phyloP scores from a whole-genome alignment of 495 filamentous ascomycete genomes.

The Acidiella bohemica region DNA sequence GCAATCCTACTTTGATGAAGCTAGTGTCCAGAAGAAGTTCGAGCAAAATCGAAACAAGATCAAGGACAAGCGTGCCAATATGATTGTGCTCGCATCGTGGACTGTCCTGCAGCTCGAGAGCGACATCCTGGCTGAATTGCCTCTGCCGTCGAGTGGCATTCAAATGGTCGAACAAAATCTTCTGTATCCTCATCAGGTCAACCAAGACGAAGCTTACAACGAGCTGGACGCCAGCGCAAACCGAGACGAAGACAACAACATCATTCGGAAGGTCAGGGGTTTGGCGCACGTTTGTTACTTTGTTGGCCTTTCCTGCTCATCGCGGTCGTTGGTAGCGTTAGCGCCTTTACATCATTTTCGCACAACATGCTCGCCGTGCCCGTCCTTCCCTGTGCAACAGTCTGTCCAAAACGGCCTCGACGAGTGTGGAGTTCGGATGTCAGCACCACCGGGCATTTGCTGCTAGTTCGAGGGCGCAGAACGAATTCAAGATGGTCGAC shows the following conservation, averaged over 20 bases:
- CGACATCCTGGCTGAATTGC: slow-evolving; percentile 83
- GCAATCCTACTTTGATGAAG: slow-evolving; percentile 20
- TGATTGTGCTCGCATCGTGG: slow-evolving; percentile 59
- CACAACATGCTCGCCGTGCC: too few relatives aligned
- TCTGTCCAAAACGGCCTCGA: too few relatives aligned
- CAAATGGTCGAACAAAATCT: slow-evolving; percentile 30
- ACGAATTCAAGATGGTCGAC: too few relatives aligned
- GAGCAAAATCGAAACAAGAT: slow-evolving; percentile 3
- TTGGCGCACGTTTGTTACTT: too few relatives aligned
- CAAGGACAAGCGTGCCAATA: slow-evolving; percentile 11
- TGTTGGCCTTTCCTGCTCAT: too few relatives aligned
- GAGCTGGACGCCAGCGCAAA: background rate
- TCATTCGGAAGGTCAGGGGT: too few relatives aligned
- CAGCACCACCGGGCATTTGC: too few relatives aligned
- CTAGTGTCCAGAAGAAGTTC: slow-evolving; percentile 3
- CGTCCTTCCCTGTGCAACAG: too few relatives aligned
- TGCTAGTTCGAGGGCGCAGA: too few relatives aligned
- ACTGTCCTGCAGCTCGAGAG: slow-evolving; percentile 90
- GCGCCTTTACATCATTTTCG: too few relatives aligned
- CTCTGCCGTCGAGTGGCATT: slow-evolving; percentile 44
- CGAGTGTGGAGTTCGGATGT: too few relatives aligned
- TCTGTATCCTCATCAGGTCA: slow-evolving; percentile 45
- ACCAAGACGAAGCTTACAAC: slow-evolving; percentile 10
- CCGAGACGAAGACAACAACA: slow-evolving; percentile 5
- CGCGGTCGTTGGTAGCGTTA: too few relatives aligned